Conservation (phyloP, 768 basidiomycete genomes). For the Coprinopsis strossmayeri region DNA sequence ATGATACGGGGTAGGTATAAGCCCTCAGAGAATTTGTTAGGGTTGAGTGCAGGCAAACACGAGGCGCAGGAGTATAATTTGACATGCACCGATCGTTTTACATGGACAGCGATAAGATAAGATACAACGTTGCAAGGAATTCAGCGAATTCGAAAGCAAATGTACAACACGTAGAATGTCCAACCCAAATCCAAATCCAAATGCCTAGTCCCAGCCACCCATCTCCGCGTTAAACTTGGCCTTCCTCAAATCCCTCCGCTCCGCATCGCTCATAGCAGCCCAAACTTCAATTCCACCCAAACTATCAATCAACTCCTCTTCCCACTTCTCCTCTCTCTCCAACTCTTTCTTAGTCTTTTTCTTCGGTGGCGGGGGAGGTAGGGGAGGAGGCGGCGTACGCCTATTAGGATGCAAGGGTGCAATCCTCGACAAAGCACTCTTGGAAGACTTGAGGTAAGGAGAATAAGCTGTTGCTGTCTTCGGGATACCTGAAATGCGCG, state of each 20-base stretch:
- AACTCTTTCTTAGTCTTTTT: conserved; percentile 80
- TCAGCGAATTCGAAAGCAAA: neutral
- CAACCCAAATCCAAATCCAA: neutral
- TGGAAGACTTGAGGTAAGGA: conserved; percentile 60
- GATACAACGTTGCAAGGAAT: neutral
- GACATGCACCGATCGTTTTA: neutral
- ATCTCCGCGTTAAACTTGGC: conserved; percentile 61
- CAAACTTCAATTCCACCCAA: conserved; percentile 62
- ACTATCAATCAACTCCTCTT: conserved; percentile 70
- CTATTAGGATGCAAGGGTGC: conserved; percentile 74
- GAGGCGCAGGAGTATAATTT: neutral
- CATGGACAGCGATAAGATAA: neutral
- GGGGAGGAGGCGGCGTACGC: conserved; percentile 66
- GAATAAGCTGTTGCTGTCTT: conserved; percentile 41
- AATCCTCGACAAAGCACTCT: conserved; percentile 55
- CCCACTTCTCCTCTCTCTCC: conserved; percentile 72
- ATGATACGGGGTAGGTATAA: too few relatives aligned
- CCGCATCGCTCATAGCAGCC: conserved; percentile 40
- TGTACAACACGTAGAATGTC: neutral
- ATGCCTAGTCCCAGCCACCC: conserved; percentile 47
- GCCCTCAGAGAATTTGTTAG: too few relatives aligned
- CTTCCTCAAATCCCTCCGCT: conserved; percentile 47
- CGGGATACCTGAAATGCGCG: conserved; percentile 12
- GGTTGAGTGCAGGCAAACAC: neutral
- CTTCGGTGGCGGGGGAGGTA: conserved; percentile 60